Conservation (phyloP, 2,329 filamentous ascomycete species). For the Cladosporium sp. region DNA sequence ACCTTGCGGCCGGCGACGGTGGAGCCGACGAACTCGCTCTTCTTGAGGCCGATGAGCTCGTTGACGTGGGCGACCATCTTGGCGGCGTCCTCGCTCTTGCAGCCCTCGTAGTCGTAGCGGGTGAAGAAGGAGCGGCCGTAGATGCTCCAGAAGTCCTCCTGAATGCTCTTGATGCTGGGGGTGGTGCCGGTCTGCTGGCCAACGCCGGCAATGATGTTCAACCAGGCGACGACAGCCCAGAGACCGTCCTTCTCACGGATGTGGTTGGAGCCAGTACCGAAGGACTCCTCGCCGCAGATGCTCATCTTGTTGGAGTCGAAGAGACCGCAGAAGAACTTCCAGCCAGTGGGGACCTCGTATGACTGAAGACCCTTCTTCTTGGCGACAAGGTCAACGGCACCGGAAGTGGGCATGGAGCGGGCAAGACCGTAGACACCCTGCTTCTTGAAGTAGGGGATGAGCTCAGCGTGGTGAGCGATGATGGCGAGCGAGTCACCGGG, state of each 20-base stretch:
- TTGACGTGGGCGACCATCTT: constrained; percentile 83
- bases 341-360: constrained; percentile 97
- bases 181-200: constrained; percentile 78
- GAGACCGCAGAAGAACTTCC: constrained; percentile 98
- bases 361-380: constrained; percentile 87
- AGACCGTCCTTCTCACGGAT: constrained; percentile 99
- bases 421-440: constrained; percentile 94
- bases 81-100: constrained; percentile 86
- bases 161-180: constrained; percentile 92
- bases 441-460: constrained; percentile 98
- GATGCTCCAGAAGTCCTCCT: constrained; percentile 93
- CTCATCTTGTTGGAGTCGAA: constrained; percentile 95
- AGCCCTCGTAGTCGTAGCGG: constrained; percentile 96
- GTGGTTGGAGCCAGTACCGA: constrained; percentile 97
- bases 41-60: constrained; percentile 70
- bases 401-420: constrained; percentile 95
- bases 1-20: constrained; percentile 82
- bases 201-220: constrained; percentile 96
- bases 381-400: constrained; percentile 92
- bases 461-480: constrained; percentile 92
- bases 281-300: constrained; percentile 98
- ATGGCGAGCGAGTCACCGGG: constrained; percentile 97
- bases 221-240: constrained; percentile 95
- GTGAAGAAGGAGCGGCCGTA: constrained; percentile 99
- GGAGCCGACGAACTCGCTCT: constrained; percentile 78